Percentiles rank a stretch among this genome's conserved stretches.
These are phyloP conservation scores for Plasmodium yoelii DNA, from an alignment of 169 alveolate species.

Conservation along the genomic window DNA sequence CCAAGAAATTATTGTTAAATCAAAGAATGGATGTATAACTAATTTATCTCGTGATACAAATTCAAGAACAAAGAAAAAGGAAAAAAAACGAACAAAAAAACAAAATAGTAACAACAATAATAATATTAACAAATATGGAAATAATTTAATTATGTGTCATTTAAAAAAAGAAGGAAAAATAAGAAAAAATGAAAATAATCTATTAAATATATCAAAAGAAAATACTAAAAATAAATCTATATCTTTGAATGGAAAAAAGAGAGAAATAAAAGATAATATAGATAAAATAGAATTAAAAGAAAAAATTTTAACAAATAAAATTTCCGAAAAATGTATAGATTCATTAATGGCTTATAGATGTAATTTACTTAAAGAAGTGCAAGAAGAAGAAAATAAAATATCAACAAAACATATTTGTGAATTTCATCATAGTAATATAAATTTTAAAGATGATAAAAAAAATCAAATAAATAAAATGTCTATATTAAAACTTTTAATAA, in stretches of 20 bases:
- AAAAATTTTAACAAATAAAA: background rate
- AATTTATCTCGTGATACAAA: no score
- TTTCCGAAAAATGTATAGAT: background rate
- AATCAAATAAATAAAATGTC: constrained; percentile 12
- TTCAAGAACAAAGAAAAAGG: background rate
- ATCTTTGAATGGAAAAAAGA: background rate
- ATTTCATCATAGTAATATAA: constrained; percentile 21
- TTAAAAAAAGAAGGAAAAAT: constrained; percentile 4
- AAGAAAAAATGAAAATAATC: background rate
- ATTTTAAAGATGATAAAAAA: constrained; percentile 17
- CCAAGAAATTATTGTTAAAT: background rate
- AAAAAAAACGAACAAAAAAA: background rate
- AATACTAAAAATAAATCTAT: background rate
- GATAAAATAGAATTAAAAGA: background rate
- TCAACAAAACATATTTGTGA: constrained; percentile 13
- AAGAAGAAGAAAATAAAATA: background rate
- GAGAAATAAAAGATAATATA: background rate
- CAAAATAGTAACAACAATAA: background rate
- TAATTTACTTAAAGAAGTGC: background rate
- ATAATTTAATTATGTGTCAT: background rate
- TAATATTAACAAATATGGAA: background rate
- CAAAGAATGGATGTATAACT: background rate
- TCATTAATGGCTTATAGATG: constrained; percentile 1
- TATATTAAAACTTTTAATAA: constrained; percentile 20
- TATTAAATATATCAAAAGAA: background rate